A percentile compares a stretch with the other conserved stretches of the same genome.
Conservation (phyloP, 768 basidiomycete species). For the Rhizopogon salebrosus region DNA sequence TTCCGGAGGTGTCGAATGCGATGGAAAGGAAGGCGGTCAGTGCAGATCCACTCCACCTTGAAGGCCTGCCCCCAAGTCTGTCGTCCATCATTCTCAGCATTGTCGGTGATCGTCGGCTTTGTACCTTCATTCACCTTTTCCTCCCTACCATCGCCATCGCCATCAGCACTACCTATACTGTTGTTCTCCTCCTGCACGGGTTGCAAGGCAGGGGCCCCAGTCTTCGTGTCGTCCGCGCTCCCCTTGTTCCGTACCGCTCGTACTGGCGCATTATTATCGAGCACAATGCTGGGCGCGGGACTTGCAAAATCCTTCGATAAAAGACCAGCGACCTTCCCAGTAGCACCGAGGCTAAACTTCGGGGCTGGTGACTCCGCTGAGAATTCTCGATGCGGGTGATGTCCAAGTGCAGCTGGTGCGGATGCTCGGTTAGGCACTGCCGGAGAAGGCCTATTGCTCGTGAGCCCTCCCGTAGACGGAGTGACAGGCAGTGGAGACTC, state of each 20-base stretch:
- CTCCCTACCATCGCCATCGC: conserved; percentile 17
- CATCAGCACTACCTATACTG: conserved; percentile 2
- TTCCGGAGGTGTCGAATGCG: conserved; percentile 80
- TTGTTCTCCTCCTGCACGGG: conserved; percentile 20
- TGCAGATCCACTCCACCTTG: conserved; percentile 77
- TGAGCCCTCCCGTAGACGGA: conserved; percentile 1
- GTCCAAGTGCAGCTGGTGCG: conserved; percentile 51
- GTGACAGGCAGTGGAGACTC: conserved; percentile 36
- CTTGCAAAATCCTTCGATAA: background rate
- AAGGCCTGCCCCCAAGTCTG: conserved; percentile 73
- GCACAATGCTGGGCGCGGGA: conserved; percentile 25
- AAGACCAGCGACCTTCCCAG: background rate
- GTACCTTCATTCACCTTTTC: conserved; percentile 13
- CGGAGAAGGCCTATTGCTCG: background rate
- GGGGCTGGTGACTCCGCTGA: conserved; percentile 19
- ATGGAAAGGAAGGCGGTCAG: conserved; percentile 65
- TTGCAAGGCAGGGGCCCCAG: conserved; percentile 9
- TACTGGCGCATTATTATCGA: conserved; percentile 37
- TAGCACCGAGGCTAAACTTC: conserved; percentile 29
- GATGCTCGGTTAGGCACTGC: conserved; percentile 23
- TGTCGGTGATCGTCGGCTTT: conserved; percentile 2
- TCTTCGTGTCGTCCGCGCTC: conserved; percentile 14
- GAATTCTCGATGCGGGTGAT: conserved; percentile 26
- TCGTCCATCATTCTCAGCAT: conserved; percentile 12
- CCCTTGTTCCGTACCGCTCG: conserved; percentile 23